A percentile compares a stretch with the other conserved stretches of the same genome.
phyloP scores from a whole-genome alignment of 2,329 filamentous ascomycete species.

The Fusarium sp. region DNA sequence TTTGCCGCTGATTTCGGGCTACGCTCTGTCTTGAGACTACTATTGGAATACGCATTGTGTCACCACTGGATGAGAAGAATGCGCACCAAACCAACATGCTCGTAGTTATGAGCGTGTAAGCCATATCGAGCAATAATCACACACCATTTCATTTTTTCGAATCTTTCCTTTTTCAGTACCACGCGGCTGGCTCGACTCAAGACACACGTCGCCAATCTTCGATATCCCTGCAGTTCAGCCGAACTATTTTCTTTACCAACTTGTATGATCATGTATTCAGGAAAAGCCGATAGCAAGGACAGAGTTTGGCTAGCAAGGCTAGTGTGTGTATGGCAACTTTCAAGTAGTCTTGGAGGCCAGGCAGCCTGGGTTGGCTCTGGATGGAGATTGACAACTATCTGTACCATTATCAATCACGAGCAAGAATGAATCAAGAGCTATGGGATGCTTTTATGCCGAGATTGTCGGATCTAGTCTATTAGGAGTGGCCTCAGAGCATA shows the following conservation, averaged over 20 bases:
- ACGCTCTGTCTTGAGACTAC: constrained; percentile 3
- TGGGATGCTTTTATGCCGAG: background rate
- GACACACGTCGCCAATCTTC: background rate
- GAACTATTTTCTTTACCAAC: background rate
- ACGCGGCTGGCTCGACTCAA: background rate
- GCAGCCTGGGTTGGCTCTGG: constrained; percentile 1
- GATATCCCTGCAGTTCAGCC: background rate
- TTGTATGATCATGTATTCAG: background rate
- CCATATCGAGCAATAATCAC: background rate
- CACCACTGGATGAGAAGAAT: constrained; percentile 19
- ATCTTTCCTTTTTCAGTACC: constrained; percentile 5
- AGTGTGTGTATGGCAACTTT: background rate
- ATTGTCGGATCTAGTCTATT: background rate
- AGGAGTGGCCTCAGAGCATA: background rate
- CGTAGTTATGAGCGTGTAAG: background rate
- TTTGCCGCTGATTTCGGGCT: background rate
- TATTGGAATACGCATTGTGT: constrained; percentile 18
- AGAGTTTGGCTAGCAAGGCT: background rate
- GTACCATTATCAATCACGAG: background rate
- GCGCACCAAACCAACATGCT: background rate
- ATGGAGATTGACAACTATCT: background rate
- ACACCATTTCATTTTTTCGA: constrained; percentile 10
- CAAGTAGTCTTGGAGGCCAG: constrained; percentile 4
- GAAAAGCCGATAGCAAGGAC: background rate
- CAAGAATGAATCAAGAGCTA: background rate